phyloP scores from a whole-genome alignment of 1,139 yeast genomes.

The Sugiyamaella xylanicola region DNA sequence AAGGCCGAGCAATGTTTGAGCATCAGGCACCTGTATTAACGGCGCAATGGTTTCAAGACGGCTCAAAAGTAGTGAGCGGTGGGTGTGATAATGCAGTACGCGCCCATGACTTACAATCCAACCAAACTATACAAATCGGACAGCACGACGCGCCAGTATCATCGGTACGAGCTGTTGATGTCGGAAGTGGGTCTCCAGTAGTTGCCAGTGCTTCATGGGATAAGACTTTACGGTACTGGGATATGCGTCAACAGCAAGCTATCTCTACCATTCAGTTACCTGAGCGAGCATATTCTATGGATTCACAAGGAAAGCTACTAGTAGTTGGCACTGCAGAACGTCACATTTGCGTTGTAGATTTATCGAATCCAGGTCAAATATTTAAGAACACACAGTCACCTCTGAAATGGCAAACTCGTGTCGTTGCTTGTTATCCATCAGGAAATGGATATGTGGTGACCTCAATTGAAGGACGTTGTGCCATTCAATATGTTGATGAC shows the following conservation, averaged over 20 bases:
- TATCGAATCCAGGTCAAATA: slow-evolving; percentile 76
- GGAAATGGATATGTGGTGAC: slow-evolving; percentile 95
- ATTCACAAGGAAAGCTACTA: slow-evolving; percentile 71
- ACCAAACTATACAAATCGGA: slow-evolving; percentile 84
- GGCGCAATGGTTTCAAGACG: slow-evolving; percentile 83
- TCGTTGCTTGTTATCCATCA: slow-evolving; percentile 78
- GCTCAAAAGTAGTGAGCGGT: slow-evolving; percentile 84
- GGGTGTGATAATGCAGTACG: slow-evolving; percentile 92
- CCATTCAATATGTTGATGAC: slow-evolving; percentile 91
- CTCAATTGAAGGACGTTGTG: slow-evolving; percentile 94
- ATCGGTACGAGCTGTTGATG: slow-evolving; percentile 72
- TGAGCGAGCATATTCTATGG: slow-evolving; percentile 91
- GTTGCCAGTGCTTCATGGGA: slow-evolving; percentile 97
- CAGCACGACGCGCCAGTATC: slow-evolving; percentile 82
- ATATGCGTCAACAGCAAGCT: slow-evolving; percentile 83
- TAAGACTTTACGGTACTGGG: slow-evolving; percentile 93
- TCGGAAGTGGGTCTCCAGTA: slow-evolving; percentile 65
- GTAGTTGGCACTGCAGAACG: slow-evolving; percentile 95
- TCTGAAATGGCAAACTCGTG: slow-evolving; percentile 85
- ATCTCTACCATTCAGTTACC: slow-evolving; percentile 80
- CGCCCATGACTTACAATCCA: slow-evolving; percentile 77
- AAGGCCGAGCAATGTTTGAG: slow-evolving; percentile 87
- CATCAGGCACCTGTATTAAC: slow-evolving; percentile 88
- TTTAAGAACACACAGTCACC: slow-evolving; percentile 80
- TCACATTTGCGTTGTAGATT: slow-evolving; percentile 73